phyloP scores from a whole-genome alignment of 2,329 filamentous ascomycete species.

The Sarocladium oryzae region DNA sequence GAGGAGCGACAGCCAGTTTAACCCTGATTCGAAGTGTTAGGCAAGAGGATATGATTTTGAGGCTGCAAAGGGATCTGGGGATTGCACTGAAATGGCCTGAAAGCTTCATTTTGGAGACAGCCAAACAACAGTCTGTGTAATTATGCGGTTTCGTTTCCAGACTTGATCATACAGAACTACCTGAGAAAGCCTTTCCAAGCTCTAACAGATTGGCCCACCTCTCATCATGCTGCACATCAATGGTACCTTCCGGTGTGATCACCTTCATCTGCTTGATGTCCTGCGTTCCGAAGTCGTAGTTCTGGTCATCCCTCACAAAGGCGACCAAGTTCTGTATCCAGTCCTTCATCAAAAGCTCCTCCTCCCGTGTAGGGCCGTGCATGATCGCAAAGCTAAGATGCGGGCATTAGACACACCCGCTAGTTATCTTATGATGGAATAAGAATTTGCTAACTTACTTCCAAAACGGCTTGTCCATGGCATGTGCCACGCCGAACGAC shows the following conservation, averaged over 20 bases:
- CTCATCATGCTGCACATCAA: conserved; percentile 27
- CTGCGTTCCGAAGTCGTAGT: conserved; percentile 26
- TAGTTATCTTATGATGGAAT: not conserved
- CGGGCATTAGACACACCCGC: not conserved
- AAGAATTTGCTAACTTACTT: conserved; percentile 24
- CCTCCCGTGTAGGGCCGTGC: conserved; percentile 28
- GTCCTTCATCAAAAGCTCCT: conserved; percentile 28
- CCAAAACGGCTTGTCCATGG: conserved; percentile 37
- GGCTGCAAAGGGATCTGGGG: no score
- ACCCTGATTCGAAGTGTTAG: not conserved
- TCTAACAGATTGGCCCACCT: conserved; percentile 26
- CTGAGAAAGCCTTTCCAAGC: conserved; percentile 20
- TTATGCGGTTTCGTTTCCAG: not conserved
- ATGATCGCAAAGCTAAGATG: conserved; percentile 27
- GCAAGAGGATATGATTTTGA: no score
- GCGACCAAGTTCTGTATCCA: conserved; percentile 31
- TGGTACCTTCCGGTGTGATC: conserved; percentile 23
- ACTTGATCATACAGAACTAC: not conserved
- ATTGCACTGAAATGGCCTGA: no score
- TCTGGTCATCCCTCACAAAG: conserved; percentile 27
- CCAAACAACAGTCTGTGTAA: no score
- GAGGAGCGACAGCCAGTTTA: not conserved
- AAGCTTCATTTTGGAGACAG: no score
- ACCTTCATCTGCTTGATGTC: conserved; percentile 29
- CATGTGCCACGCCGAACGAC: conserved; percentile 28